Conservation (phyloP, 345 rosid genomes). For the Lepidium africanum region DNA sequence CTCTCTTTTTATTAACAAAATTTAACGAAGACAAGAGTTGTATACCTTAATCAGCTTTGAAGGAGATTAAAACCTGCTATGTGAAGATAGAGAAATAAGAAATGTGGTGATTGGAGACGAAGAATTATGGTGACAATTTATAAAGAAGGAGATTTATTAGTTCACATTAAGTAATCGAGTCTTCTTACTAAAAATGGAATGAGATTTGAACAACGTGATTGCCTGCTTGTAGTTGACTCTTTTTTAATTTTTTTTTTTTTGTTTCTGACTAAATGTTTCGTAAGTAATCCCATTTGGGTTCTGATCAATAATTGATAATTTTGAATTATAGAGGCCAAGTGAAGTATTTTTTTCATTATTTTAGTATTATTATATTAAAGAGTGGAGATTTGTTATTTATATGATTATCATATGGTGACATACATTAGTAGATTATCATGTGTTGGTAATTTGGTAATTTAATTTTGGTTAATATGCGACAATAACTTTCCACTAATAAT, state of each 20-base stretch:
- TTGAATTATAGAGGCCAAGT: not conserved
- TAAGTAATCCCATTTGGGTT: not conserved
- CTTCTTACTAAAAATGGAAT: not conserved
- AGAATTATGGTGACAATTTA: constrained; percentile 16
- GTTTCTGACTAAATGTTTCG: not conserved
- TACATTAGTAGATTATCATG: no score
- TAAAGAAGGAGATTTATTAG: not conserved
- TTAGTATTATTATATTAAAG: not conserved
- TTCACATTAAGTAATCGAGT: not conserved
- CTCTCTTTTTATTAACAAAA: not conserved
- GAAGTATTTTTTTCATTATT: not conserved
- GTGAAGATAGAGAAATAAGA: not conserved
- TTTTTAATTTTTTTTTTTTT: not conserved
- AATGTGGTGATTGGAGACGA: not conserved
- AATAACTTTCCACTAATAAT: no score
- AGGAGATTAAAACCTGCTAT: not conserved
- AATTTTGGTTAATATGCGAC: no score
- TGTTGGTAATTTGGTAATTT: no score
- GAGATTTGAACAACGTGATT: constrained; percentile 10
- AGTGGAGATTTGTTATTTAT: not conserved
- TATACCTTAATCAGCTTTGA: constrained; percentile 10
- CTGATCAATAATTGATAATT: not conserved
- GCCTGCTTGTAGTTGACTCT: not conserved
- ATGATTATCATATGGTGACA: no score
- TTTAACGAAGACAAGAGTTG: not conserved